Conservation (phyloP, 148 eudicot species). For the Polygonum maritimum region DNA sequence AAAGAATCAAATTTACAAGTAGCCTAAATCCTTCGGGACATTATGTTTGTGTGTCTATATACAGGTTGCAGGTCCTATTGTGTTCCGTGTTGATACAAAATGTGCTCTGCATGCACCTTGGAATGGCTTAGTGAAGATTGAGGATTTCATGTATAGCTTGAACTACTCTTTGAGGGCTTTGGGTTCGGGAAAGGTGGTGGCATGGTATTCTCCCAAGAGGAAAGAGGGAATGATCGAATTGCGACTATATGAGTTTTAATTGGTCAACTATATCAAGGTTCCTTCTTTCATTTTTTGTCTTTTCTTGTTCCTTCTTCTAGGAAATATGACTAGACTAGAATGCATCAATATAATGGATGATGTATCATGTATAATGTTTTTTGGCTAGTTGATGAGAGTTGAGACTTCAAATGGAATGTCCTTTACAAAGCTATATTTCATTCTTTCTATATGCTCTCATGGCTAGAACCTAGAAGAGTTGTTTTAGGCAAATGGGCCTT, state of each 20-base stretch:
- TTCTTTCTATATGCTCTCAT: too few species aligned
- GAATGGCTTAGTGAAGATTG: slow-evolving; percentile 32
- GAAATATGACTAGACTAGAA: background rate
- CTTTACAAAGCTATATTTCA: too few species aligned
- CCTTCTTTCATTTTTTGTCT: background rate
- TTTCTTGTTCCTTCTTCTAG: background rate
- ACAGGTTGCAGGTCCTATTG: slow-evolving; percentile 75
- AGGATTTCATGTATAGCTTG: slow-evolving; percentile 66
- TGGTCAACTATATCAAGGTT: background rate
- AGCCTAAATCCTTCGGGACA: background rate
- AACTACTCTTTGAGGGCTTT: slow-evolving; percentile 53
- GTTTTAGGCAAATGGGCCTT: too few species aligned
- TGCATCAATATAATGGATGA: background rate
- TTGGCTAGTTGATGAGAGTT: background rate
- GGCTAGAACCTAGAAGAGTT: too few species aligned
- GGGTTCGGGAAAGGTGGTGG: slow-evolving; percentile 68
- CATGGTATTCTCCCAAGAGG: slow-evolving; percentile 80
- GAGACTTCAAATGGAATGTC: too few species aligned
- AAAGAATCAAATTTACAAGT: background rate
- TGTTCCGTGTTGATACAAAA: slow-evolving; percentile 62
- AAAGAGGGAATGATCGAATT: slow-evolving; percentile 77
- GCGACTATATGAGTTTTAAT: slow-evolving; percentile 53
- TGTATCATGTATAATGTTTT: background rate
- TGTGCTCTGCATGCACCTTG: slow-evolving; percentile 29
- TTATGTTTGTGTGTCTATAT: background rate